These are phyloP conservation scores for Scheffersomyces illinoinensis DNA, from an alignment of 1,139 yeast genomes.

Conservation along the genomic window DNA sequence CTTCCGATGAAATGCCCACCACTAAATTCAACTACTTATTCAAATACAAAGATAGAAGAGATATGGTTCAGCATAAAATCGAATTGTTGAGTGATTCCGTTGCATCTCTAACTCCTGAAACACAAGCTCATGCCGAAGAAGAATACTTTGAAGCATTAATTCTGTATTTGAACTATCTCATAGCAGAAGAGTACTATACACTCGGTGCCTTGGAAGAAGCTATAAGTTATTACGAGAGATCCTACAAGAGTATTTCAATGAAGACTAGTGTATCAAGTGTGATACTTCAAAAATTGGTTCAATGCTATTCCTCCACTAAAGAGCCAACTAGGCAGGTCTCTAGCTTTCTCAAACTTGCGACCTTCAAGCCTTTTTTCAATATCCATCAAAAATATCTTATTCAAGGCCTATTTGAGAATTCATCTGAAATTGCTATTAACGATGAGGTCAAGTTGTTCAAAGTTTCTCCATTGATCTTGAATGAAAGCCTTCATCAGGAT, in stretches of 20 bases:
- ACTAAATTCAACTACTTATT: conserved; percentile 6
- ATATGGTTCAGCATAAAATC: conserved; percentile 11
- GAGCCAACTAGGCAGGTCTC: conserved; percentile 4
- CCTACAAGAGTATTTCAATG: conserved; percentile 16
- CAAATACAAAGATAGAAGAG: conserved; percentile 1
- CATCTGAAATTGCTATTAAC: neutral
- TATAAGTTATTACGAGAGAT: conserved; percentile 7
- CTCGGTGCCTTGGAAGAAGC: conserved; percentile 15
- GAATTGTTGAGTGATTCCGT: conserved; percentile 35
- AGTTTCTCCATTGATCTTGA: conserved; percentile 14
- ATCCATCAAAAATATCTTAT: neutral
- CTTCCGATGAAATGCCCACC: conserved; percentile 1
- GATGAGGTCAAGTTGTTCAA: conserved; percentile 9
- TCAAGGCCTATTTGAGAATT: neutral
- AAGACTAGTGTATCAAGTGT: conserved; percentile 19
- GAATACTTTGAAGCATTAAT: conserved; percentile 19
- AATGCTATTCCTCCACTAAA: conserved; percentile 19
- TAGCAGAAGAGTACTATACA: conserved; percentile 48
- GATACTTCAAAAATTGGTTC: conserved; percentile 27
- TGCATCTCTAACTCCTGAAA: conserved; percentile 20
- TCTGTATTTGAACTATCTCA: conserved; percentile 46
- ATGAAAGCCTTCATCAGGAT: conserved; percentile 11
- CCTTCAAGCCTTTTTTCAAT: neutral
- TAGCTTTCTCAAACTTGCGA: conserved; percentile 2
- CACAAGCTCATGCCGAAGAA: conserved; percentile 8